Conservation (phyloP, 2,329 filamentous ascomycete genomes). For the Penicillium sp. region DNA sequence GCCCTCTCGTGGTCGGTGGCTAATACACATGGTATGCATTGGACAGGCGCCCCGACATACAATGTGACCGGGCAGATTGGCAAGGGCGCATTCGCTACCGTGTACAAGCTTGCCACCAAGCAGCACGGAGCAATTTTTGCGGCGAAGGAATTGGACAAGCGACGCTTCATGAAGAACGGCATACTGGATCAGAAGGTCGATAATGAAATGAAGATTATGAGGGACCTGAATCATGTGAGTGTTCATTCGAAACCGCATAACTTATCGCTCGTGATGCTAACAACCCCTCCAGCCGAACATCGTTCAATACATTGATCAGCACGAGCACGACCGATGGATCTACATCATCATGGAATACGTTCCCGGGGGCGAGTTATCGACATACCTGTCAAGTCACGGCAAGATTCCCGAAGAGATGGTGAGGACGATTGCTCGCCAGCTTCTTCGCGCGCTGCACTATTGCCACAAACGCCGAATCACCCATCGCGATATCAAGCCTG, state of each 20-base stretch:
- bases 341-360: slow-evolving; percentile 98
- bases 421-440: slow-evolving; percentile 62
- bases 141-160: slow-evolving; percentile 92
- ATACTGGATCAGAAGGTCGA: slow-evolving; percentile 85
- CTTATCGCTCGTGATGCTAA: slow-evolving; percentile 6
- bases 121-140: slow-evolving; percentile 78
- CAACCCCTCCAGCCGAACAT: slow-evolving; percentile 64
- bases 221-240: slow-evolving; percentile 72
- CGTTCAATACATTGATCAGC: slow-evolving; percentile 83
- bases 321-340: slow-evolving; percentile 73
- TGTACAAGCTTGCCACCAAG: slow-evolving; percentile 84
- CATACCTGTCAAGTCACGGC: slow-evolving; percentile 59
- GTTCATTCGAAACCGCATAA: not conserved
- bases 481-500: slow-evolving; percentile 96
- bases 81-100: slow-evolving; percentile 90
- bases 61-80: slow-evolving; percentile 78
- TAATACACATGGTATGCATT: slow-evolving; percentile 62
- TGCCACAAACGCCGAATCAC: slow-evolving; percentile 85
- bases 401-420: slow-evolving; percentile 63
- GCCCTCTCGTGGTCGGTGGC: slow-evolving; percentile 33
- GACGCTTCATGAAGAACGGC: slow-evolving; percentile 87
- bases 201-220: slow-evolving; percentile 97
- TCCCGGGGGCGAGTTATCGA: slow-evolving; percentile 74
- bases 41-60: slow-evolving; percentile 78
- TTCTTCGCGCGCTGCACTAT: slow-evolving; percentile 78